phyloP scores from a whole-genome alignment of 2,329 filamentous ascomycete species.

The Xylariales sp. region DNA sequence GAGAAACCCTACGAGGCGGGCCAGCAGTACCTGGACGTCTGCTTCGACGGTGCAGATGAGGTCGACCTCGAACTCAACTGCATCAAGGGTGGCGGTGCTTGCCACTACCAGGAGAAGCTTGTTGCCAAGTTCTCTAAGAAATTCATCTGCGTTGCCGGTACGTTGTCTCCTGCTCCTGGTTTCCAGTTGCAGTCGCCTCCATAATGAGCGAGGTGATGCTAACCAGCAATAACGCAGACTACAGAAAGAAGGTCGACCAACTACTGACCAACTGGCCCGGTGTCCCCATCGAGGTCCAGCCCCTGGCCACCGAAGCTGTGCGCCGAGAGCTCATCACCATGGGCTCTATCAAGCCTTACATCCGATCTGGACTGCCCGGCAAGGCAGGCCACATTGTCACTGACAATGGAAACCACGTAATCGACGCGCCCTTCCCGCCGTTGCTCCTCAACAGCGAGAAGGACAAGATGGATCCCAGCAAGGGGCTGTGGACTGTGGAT shows the following conservation, averaged over 20 bases:
- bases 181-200: not conserved
- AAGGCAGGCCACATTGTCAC: conserved; percentile 80
- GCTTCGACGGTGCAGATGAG: conserved; percentile 96
- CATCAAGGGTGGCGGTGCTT: conserved; percentile 97
- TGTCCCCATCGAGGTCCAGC: conserved; percentile 92
- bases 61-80: conserved; percentile 92
- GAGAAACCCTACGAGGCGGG: conserved; percentile 37
- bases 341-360: conserved; percentile 65
- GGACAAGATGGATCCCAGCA: conserved; percentile 47
- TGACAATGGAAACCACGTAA: conserved; percentile 82
- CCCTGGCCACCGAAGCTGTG: conserved; percentile 74
- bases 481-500: conserved; percentile 77
- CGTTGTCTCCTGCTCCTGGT: conserved; percentile 22
- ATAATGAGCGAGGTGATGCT: too few relatives aligned
- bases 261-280: conserved; percentile 73
- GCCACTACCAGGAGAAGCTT: conserved; percentile 95
- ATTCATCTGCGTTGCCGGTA: conserved; percentile 83
- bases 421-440: conserved; percentile 83
- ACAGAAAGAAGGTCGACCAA: conserved; percentile 78
- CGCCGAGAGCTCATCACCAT: conserved; percentile 67
- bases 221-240: too few relatives aligned
- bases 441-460: conserved; percentile 52
- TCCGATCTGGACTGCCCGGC: conserved; percentile 68
- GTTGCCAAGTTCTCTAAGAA: conserved; percentile 80
- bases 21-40: conserved; percentile 70